Percentiles rank a stretch among this genome's conserved stretches.
These are phyloP conservation scores for Xylariaceae sp. DNA, from an alignment of 2,329 filamentous ascomycete genomes.

Conservation along the genomic window DNA sequence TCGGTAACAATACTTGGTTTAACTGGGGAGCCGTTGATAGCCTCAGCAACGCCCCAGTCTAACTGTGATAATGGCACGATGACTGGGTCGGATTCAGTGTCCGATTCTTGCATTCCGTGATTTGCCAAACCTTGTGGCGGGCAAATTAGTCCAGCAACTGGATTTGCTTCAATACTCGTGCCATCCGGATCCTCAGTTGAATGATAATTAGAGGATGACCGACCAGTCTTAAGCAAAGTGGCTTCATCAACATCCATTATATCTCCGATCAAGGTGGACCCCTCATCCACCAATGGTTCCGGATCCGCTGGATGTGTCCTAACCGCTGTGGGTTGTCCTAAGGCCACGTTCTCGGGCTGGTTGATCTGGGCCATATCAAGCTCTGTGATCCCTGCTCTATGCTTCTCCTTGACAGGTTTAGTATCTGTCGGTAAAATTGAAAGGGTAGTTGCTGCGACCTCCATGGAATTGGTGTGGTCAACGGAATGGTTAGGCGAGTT, in stretches of 20 bases:
- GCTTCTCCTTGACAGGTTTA: not conserved
- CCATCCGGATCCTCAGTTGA: not conserved
- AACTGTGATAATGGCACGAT: slow-evolving; percentile 19
- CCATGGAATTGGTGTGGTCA: not conserved
- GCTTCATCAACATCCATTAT: slow-evolving; percentile 20
- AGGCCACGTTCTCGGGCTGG: not conserved
- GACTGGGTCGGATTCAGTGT: slow-evolving; percentile 9
- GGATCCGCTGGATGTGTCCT: not conserved
- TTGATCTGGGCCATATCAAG: not conserved
- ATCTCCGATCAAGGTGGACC: slow-evolving; percentile 29
- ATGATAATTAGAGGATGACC: not conserved
- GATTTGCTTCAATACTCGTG: slow-evolving; percentile 1
- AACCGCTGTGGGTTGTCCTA: not conserved
- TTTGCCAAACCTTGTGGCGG: not conserved
- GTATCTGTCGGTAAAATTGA: not conserved
- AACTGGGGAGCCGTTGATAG: not conserved
- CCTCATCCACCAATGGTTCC: slow-evolving; percentile 22
- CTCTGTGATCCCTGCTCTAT: not conserved
- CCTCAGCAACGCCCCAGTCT: slow-evolving; percentile 16
- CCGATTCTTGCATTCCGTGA: slow-evolving; percentile 5
- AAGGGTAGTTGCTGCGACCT: not conserved
- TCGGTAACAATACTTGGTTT: not conserved
- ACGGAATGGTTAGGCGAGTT: not conserved
- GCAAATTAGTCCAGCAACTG: not conserved
- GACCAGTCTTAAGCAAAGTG: not conserved